Conservation (phyloP, 2,329 filamentous ascomycete species). For the Karstenula rhodostoma region DNA sequence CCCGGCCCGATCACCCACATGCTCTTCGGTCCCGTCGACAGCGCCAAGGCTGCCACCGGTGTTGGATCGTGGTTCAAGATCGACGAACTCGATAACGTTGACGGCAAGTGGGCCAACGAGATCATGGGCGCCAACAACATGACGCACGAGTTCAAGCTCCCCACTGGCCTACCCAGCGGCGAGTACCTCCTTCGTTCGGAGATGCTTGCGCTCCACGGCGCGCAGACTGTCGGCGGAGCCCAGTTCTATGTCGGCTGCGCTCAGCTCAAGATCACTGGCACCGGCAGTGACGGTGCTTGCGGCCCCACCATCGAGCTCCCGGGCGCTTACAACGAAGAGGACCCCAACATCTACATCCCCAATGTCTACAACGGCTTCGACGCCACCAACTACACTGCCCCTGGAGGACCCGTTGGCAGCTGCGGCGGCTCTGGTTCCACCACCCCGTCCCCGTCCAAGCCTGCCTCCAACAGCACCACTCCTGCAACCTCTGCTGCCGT, state of each 20-base stretch:
- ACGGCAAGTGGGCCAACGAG: constrained; percentile 44
- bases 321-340: constrained; percentile 45
- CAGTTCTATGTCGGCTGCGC: constrained; percentile 60
- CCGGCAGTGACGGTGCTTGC: constrained; percentile 46
- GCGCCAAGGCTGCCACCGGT: constrained; percentile 50
- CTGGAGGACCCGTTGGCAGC: constrained; percentile 38
- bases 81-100: constrained; percentile 38
- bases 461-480: constrained; percentile 15
- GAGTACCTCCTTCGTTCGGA: constrained; percentile 54
- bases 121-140: constrained; percentile 51
- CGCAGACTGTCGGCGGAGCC: constrained; percentile 44
- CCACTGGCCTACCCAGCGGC: constrained; percentile 50
- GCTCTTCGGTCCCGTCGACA: constrained; percentile 61
- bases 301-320: constrained; percentile 52
- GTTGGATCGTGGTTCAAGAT: constrained; percentile 50
- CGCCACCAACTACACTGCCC: constrained; percentile 37
- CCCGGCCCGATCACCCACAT: constrained; percentile 47
- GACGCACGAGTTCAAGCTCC: constrained; percentile 48
- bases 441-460: constrained; percentile 14
- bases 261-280: constrained; percentile 55
- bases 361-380: constrained; percentile 48
- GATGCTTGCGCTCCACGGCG: constrained; percentile 57
- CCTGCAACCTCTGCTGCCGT: constrained; percentile 17
- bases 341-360: constrained; percentile 47
- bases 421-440: constrained; percentile 33